A percentile compares a stretch with the other conserved stretches of the same genome.
Evolutionary conservation across 768 basidiomycete genomes (phyloP).

Genomic region (Leucocoprinus sp.): DNA sequence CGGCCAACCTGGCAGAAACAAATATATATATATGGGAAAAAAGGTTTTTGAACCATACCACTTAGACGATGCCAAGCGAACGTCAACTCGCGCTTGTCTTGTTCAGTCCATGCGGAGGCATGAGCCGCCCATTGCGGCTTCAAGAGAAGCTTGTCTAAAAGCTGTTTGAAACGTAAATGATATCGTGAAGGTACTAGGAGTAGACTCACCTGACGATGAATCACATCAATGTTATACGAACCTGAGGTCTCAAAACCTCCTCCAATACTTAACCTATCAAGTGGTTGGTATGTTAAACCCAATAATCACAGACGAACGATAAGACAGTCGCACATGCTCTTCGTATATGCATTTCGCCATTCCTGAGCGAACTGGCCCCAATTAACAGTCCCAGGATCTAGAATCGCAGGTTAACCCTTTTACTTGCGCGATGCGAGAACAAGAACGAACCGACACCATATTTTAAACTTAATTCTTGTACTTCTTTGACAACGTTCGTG

Average conservation of each 20-base stretch:
- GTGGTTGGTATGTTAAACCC: too few species aligned
- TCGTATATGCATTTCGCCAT: conserved; percentile 48
- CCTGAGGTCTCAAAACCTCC: conserved; percentile 27
- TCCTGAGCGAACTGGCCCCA: conserved; percentile 45
- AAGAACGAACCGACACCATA: conserved; percentile 19
- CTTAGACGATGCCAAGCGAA: conserved; percentile 53
- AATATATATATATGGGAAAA: neutral
- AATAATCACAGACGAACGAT: neutral
- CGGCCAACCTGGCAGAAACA: conserved; percentile 39
- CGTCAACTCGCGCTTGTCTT: conserved; percentile 35
- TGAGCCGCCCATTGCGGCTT: conserved; percentile 43
- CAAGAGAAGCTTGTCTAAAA: conserved; percentile 47
- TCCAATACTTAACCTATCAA: neutral
- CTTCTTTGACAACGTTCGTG: conserved; percentile 23
- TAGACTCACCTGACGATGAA: conserved; percentile 42
- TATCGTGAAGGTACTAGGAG: neutral
- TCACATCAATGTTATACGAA: conserved; percentile 41
- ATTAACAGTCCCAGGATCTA: conserved; percentile 16
- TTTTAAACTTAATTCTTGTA: conserved; percentile 22
- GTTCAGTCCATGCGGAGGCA: conserved; percentile 34
- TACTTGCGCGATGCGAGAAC: neutral
- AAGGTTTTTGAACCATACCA: conserved; percentile 22
- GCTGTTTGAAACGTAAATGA: conserved; percentile 24
- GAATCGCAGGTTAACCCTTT: neutral
- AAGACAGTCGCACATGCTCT: conserved; percentile 30